Conservation (phyloP, 371 early-diverging fungal genomes). For the Rhizopus arrhizus region DNA sequence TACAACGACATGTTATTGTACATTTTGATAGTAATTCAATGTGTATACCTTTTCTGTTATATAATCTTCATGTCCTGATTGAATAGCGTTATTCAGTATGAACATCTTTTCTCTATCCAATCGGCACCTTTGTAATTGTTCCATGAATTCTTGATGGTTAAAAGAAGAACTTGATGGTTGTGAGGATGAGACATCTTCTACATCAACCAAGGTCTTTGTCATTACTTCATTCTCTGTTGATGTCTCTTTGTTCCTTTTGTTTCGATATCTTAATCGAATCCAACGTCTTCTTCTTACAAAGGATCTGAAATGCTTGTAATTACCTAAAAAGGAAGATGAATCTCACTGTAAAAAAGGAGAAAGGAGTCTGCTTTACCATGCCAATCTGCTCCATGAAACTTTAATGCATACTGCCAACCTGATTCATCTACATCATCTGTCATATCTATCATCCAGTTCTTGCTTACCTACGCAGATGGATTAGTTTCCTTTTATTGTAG, state of each 20-base stretch:
- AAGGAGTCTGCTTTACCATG: conserved; percentile 34
- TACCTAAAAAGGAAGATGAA: conserved; percentile 27
- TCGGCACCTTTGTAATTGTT: conserved; percentile 26
- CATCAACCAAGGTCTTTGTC: neutral
- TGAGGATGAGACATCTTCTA: neutral
- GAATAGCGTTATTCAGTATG: conserved; percentile 19
- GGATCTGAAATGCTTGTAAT: conserved; percentile 59
- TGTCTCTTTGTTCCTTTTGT: neutral
- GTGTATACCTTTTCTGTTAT: conserved; percentile 15
- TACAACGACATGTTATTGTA: neutral
- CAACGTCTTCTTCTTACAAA: conserved; percentile 68
- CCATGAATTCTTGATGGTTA: conserved; percentile 8
- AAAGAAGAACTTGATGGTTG: neutral
- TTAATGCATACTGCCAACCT: conserved; percentile 57
- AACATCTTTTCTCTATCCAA: conserved; percentile 45
- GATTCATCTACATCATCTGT: conserved; percentile 69
- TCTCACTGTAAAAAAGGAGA: neutral
- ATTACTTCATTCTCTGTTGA: neutral
- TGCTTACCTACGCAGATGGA: conserved; percentile 32
- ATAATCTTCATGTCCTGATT: conserved; percentile 16
- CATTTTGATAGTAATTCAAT: neutral
- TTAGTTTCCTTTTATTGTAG: neutral
- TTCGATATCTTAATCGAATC: conserved; percentile 56
- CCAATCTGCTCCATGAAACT: conserved; percentile 53
- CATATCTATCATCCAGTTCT: conserved; percentile 71